These are phyloP conservation scores for Neurospora discreta DNA, from an alignment of 495 filamentous ascomycete species.

Conservation along the genomic window DNA sequence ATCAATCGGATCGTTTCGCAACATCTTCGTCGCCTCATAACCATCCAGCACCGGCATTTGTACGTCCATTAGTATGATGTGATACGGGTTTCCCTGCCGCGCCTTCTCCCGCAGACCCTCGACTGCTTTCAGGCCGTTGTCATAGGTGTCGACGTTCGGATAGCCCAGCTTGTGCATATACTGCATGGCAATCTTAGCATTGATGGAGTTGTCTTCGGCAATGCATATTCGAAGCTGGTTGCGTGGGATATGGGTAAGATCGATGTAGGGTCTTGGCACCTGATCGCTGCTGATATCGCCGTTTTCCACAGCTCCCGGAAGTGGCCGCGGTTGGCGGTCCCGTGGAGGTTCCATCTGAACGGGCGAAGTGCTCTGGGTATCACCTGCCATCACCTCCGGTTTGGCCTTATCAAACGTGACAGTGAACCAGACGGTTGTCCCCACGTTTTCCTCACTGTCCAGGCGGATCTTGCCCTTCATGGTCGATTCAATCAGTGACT, in stretches of 20 bases:
- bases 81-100: constrained; percentile 56
- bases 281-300: background rate
- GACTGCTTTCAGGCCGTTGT: constrained; percentile 75
- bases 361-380: constrained; percentile 27
- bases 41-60: constrained; percentile 92
- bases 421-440: constrained; percentile 80
- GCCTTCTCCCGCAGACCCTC: constrained; percentile 69
- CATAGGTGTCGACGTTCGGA: constrained; percentile 66
- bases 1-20: constrained; percentile 63
- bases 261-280: constrained; percentile 40
- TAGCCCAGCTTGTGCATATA: constrained; percentile 80
- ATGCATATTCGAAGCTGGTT: constrained; percentile 76
- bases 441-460: constrained; percentile 60
- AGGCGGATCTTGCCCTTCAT: constrained; percentile 75
- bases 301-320: background rate
- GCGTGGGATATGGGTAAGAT: constrained; percentile 56
- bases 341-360: constrained; percentile 32
- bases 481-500: constrained; percentile 86
- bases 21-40: constrained; percentile 78
- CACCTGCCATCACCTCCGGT: constrained; percentile 40
- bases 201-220: constrained; percentile 86
- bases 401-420: constrained; percentile 69
- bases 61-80: constrained; percentile 86
- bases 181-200: constrained; percentile 82
- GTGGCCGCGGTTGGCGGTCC: constrained; percentile 44